A percentile compares a stretch with the other conserved stretches of the same genome.
phyloP scores from a whole-genome alignment of 73 alveolate species.

The Tetrahymena elliotti region DNA sequence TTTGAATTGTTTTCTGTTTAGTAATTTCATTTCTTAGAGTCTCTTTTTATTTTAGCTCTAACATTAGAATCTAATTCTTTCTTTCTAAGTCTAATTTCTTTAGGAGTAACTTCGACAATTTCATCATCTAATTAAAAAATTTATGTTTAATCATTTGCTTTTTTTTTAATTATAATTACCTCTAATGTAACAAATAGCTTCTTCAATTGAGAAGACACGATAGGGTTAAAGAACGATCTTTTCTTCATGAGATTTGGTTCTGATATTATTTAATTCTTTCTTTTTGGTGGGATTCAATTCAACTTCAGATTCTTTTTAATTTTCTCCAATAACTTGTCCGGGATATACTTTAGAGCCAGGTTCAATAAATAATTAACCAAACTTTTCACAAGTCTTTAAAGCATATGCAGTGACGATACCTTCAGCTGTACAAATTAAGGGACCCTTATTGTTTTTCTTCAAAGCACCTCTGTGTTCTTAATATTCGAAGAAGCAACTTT shows the following conservation, averaged over 20 bases:
- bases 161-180: background rate
- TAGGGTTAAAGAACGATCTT: slow-evolving; percentile 52
- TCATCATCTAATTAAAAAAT: slow-evolving; percentile 48
- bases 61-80: slow-evolving; percentile 47
- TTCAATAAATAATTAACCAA: slow-evolving; percentile 66
- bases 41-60: slow-evolving; percentile 55
- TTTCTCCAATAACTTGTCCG: slow-evolving; percentile 82
- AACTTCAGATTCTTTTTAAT: slow-evolving; percentile 64
- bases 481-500: slow-evolving; percentile 54
- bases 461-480: slow-evolving; percentile 64
- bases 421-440: slow-evolving; percentile 55
- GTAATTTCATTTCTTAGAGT: slow-evolving; percentile 29
- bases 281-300: slow-evolving; percentile 72
- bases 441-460: slow-evolving; percentile 65
- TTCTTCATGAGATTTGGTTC: slow-evolving; percentile 65
- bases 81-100: slow-evolving; percentile 73
- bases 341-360: slow-evolving; percentile 60
- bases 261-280: slow-evolving; percentile 63
- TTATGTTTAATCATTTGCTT: background rate
- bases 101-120: slow-evolving; percentile 81
- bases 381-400: slow-evolving; percentile 63
- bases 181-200: slow-evolving; percentile 66
- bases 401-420: slow-evolving; percentile 70
- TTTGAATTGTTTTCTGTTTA: too few species aligned
- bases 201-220: slow-evolving; percentile 57